Evolutionary conservation across 2,329 filamentous ascomycete genomes (phyloP).

Genomic region (Stachybotrys echinatus): DNA sequence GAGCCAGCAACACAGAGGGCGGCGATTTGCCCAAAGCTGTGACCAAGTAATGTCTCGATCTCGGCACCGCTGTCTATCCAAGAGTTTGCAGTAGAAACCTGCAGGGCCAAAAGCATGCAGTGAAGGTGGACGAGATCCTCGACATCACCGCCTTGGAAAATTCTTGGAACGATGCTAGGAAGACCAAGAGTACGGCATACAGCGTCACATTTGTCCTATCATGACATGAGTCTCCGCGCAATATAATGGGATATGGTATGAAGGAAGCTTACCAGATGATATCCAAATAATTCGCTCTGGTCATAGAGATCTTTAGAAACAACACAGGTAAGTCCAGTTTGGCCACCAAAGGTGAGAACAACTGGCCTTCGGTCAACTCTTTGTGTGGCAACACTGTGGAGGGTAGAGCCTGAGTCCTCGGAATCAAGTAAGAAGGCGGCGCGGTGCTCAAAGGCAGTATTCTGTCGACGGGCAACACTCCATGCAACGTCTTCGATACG

Average conservation of each 20-base stretch:
- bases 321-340: neutral
- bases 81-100: slow-evolving; percentile 7
- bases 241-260: neutral
- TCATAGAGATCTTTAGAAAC: neutral
- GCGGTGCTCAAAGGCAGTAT: neutral
- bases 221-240: neutral
- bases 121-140: slow-evolving; percentile 24
- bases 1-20: slow-evolving; percentile 26
- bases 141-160: slow-evolving; percentile 19
- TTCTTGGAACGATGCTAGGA: slow-evolving; percentile 20
- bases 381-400: neutral
- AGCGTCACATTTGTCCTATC: slow-evolving; percentile 20
- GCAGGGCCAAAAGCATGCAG: slow-evolving; percentile 15
- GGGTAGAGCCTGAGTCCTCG: no score
- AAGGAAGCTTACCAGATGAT: slow-evolving; percentile 16
- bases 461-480: neutral
- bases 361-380: neutral
- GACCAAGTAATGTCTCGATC: slow-evolving; percentile 17
- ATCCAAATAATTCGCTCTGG: slow-evolving; percentile 4
- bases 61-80: slow-evolving; percentile 10
- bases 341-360: neutral
- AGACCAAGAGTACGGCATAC: slow-evolving; percentile 16
- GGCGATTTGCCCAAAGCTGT: slow-evolving; percentile 34
- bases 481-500: neutral
- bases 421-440: neutral